Evolutionary conservation across 768 basidiomycete genomes (phyloP), one percentile per base, ranked within the genome.

Genomic region (Lactifluus hygrophoroides): DNA sequence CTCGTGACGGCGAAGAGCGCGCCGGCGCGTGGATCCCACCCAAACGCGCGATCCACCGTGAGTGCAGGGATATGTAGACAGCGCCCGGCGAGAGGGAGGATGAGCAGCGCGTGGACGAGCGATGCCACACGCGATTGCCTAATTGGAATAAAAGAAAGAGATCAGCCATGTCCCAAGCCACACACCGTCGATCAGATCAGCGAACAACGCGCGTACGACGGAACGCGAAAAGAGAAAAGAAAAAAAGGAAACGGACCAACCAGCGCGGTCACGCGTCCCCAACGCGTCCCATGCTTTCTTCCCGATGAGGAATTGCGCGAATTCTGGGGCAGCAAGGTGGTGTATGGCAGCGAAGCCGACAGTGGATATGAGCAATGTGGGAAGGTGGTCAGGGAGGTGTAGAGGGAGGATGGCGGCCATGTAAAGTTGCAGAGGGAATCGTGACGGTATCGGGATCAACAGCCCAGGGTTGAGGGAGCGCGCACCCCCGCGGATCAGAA

Each of bases 121-220:
- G 91, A 90, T 25, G 85, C 82, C 34, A 85, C 73, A 60, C 83
- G 88, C 56, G 83, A 80, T 47, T 80, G 77, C 87, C 87, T 89
- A 64, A n/a, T n/a, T n/a, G 42, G 10, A 25, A 32, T 32, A 5
- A 32, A 32, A 10, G 23, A 25, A 25, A 7, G 3, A 6, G 9
- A 21, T 27, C 1, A n/a, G n/a, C 3, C 16, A n/a, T 9, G 8
- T 28, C 11, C 34, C 32, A 32, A 25, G 16, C 49, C 2, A 23
- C 23, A 35, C 5, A 3, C n/a, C n/a, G 34, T 32, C 13, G n/a
- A 17, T 13, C 27, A 11, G n/a, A n/a, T n/a, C n/a, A n/a, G n/a
- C n/a, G n/a, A n/a, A n/a, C n/a, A n/a, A n/a, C n/a, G n/a, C n/a
- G n/a, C n/a, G n/a, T n/a, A n/a, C n/a, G n/a, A n/a, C n/a, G n/a